Conservation (phyloP, 495 filamentous ascomycete species). For the Paragyromitra xinjiangensis region DNA sequence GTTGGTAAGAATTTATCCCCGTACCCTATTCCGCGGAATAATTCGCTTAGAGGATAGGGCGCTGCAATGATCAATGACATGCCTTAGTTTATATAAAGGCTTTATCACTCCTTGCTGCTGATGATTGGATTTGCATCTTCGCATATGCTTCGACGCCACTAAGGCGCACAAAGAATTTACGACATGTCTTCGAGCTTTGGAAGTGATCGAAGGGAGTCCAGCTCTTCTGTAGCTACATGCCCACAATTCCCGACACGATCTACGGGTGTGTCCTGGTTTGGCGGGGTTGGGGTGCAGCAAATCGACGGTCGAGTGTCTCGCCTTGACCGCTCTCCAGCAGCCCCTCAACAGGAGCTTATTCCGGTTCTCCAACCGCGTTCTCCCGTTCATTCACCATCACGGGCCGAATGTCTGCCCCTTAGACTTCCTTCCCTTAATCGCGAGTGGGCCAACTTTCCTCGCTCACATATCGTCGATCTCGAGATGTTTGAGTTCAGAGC, state of each 20-base stretch:
- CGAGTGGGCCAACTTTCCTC: constrained; percentile 11
- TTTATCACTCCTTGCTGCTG: background rate
- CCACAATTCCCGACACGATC: background rate
- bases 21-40: background rate
- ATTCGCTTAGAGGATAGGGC: background rate
- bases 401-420: background rate
- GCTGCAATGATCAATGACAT: background rate
- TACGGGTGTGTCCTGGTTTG: background rate
- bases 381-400: background rate
- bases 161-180: background rate
- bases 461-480: constrained; percentile 1
- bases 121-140: background rate
- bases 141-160: background rate
- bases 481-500: background rate
- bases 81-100: background rate
- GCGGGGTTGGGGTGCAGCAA: background rate
- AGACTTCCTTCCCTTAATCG: constrained; percentile 5
- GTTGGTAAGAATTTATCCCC: background rate
- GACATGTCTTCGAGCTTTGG: constrained; percentile 3
- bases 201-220: background rate
- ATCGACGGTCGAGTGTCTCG: background rate
- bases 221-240: background rate
- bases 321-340: background rate
- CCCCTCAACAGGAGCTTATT: background rate
- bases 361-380: background rate